These are phyloP conservation scores for Populus hybrid DNA, from an alignment of 441 rosid species.

Conservation along the genomic window DNA sequence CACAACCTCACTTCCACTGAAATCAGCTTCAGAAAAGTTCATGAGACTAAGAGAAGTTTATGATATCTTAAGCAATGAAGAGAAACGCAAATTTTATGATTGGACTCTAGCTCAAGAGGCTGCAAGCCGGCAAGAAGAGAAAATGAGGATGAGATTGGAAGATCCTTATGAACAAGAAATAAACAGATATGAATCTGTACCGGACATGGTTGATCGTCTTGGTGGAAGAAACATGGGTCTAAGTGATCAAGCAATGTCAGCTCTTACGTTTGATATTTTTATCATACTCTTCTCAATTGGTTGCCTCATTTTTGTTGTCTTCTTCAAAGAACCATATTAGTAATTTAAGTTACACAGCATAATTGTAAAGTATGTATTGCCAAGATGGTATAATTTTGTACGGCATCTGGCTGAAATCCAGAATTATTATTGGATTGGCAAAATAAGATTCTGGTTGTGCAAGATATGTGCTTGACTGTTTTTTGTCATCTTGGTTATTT, in stretches of 20 bases:
- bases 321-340: slow-evolving; percentile 64
- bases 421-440: neutral
- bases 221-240: slow-evolving; percentile 77
- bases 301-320: slow-evolving; percentile 51
- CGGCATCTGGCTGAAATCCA: neutral
- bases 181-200: slow-evolving; percentile 40
- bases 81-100: slow-evolving; percentile 73
- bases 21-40: slow-evolving; percentile 83
- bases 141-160: slow-evolving; percentile 62
- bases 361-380: neutral
- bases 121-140: slow-evolving; percentile 74
- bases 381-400: neutral
- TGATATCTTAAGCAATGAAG: slow-evolving; percentile 54
- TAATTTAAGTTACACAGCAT: neutral
- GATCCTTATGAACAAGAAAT: slow-evolving; percentile 69
- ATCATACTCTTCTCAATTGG: slow-evolving; percentile 53
- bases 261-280: slow-evolving; percentile 66
- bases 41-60: slow-evolving; percentile 68
- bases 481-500: neutral
- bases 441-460: neutral
- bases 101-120: slow-evolving; percentile 91
- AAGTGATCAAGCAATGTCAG: slow-evolving; percentile 75
- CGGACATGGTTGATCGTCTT: slow-evolving; percentile 82
- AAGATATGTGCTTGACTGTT: neutral
- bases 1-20: slow-evolving; percentile 80